phyloP scores from a whole-genome alignment of 225 moss, liverwort and hornwort genomes.

The Rhytidiadelphus loreus region DNA sequence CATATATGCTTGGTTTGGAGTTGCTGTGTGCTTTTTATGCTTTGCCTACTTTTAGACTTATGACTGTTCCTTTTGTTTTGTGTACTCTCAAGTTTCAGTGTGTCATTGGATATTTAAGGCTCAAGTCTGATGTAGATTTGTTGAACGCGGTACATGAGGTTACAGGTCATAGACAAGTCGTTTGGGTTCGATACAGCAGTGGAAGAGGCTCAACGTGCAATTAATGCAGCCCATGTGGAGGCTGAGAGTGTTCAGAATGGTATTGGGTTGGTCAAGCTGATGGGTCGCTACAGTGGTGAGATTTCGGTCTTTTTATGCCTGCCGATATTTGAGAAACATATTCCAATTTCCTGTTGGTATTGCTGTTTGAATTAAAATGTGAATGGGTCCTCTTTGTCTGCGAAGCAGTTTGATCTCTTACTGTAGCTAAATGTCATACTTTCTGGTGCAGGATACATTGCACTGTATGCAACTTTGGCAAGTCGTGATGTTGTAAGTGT shows the following conservation, averaged over 20 bases:
- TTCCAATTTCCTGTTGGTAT: background rate
- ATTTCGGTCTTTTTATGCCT: background rate
- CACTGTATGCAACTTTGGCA: slow-evolving; percentile 59
- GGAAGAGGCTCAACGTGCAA: slow-evolving; percentile 70
- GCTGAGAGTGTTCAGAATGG: slow-evolving; percentile 67
- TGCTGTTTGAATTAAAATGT: background rate
- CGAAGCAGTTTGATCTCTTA: background rate
- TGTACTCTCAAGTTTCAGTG: background rate
- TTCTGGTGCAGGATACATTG: slow-evolving; percentile 56
- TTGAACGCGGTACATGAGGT: background rate
- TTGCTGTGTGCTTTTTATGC: background rate
- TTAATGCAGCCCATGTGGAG: slow-evolving; percentile 72
- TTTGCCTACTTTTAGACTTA: background rate
- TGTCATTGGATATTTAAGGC: background rate
- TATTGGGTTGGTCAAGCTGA: slow-evolving; percentile 68
- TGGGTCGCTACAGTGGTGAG: slow-evolving; percentile 65
- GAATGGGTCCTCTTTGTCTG: background rate
- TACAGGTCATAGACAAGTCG: slow-evolving; percentile 43
- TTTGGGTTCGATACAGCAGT: slow-evolving; percentile 74
- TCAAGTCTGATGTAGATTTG: background rate
- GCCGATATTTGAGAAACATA: background rate
- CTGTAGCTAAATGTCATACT: background rate
- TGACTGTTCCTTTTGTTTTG: background rate
- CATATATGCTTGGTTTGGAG: background rate
- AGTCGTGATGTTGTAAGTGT: slow-evolving; percentile 62